phyloP scores from a whole-genome alignment of 164 flowering plant genomes.

The Vitis riparia region DNA sequence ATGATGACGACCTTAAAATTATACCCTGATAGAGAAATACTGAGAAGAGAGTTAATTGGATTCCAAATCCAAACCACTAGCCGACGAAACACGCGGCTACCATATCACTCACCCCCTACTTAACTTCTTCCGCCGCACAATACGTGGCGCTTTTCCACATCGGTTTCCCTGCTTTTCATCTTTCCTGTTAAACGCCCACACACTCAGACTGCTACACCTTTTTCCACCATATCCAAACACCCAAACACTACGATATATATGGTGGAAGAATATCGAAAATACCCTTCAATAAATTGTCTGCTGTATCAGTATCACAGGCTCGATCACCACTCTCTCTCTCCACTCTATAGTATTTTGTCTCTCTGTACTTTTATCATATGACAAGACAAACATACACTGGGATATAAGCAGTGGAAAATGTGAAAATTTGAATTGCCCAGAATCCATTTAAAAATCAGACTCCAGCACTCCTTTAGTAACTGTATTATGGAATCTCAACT shows the following conservation, averaged over 20 bases:
- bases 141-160: conserved; percentile 33
- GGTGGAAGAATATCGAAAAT: conserved; percentile 2
- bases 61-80: conserved; percentile 43
- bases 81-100: conserved; percentile 25
- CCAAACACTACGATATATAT: neutral
- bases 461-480: no score
- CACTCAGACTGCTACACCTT: no score
- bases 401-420: no score
- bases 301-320: no score
- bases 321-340: neutral
- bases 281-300: neutral
- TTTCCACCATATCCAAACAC: no score
- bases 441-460: no score
- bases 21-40: neutral
- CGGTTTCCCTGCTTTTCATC: conserved; percentile 13
- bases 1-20: neutral
- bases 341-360: neutral
- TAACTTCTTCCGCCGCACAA: conserved; percentile 29
- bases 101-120: conserved; percentile 14
- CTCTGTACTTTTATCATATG: neutral
- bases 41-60: conserved; percentile 21
- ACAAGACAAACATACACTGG: neutral
- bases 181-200: conserved; percentile 2
- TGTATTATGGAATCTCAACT: no score
- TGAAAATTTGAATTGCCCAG: no score